phyloP scores from a whole-genome alignment of 2,329 filamentous ascomycete genomes.

The Fusarium foetens region DNA sequence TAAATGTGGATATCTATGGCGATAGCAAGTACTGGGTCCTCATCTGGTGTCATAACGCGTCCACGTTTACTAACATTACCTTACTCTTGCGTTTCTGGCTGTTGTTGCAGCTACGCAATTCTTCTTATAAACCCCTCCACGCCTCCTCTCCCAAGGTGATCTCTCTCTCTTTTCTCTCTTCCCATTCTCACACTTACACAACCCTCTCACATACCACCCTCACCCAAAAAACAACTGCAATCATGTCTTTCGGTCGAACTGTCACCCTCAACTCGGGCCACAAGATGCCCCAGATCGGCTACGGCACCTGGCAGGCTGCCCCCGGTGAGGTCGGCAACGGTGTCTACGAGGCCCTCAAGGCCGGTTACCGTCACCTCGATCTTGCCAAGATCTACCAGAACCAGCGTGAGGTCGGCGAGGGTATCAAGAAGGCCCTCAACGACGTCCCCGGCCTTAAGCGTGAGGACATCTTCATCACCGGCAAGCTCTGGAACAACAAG shows the following conservation, averaged over 20 bases:
- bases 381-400: constrained; percentile 70
- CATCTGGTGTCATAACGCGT: constrained; percentile 8
- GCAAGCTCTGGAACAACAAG: constrained; percentile 72
- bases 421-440: constrained; percentile 59
- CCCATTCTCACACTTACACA: neutral
- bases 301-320: constrained; percentile 74
- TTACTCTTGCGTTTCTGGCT: constrained; percentile 2
- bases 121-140: constrained; percentile 19
- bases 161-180: neutral
- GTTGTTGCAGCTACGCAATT: neutral
- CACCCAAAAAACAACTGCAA: constrained; percentile 18
- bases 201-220: neutral
- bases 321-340: constrained; percentile 72
- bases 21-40: constrained; percentile 4
- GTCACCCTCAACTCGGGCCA: constrained; percentile 71
- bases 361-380: constrained; percentile 72
- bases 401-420: constrained; percentile 67
- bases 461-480: constrained; percentile 70
- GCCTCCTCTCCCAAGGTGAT: neutral
- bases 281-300: constrained; percentile 70
- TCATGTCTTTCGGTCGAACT: constrained; percentile 66
- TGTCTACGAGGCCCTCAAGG: constrained; percentile 70
- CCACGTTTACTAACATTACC: neutral
- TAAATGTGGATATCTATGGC: constrained; percentile 5
- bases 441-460: constrained; percentile 64